Conservation (phyloP, 192 early-diverging fungal genomes). For the Jimgerdemannia lactiflua region DNA sequence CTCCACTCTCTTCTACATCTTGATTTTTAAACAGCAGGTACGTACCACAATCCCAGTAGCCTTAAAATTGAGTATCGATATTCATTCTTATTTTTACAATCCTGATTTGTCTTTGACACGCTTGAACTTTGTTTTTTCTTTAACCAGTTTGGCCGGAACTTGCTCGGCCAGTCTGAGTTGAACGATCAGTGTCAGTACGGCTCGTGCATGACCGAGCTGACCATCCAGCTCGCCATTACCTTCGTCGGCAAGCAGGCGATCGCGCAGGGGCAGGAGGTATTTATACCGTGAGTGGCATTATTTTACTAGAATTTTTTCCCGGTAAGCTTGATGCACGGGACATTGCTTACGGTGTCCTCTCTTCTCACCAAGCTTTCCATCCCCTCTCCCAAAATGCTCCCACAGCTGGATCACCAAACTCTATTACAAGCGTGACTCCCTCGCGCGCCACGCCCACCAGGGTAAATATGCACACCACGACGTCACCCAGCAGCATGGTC, state of each 20-base stretch:
- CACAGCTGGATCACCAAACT: conserved; percentile 7
- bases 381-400: background rate
- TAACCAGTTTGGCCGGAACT: background rate
- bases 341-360: background rate
- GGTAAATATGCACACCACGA: conserved; percentile 23
- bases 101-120: too few relatives aligned
- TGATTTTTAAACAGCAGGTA: conserved; percentile 43
- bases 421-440: conserved; percentile 29
- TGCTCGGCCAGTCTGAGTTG: background rate
- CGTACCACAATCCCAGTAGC: background rate
- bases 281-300: conserved; percentile 33
- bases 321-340: background rate
- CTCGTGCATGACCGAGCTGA: conserved; percentile 51
- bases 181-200: conserved; percentile 12
- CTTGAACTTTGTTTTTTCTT: too few relatives aligned
- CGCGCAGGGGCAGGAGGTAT: conserved; percentile 42
- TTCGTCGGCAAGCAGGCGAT: conserved; percentile 57
- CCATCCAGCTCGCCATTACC: conserved; percentile 57
- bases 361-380: background rate
- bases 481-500: background rate
- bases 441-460: conserved; percentile 10
- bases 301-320: background rate
- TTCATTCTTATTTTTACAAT: too few relatives aligned
- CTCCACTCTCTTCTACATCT: conserved; percentile 55
- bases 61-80: too few relatives aligned